Evolutionary conservation across 2,329 filamentous ascomycete genomes (phyloP), one percentile per base, ranked within the genome.

Genomic region (Xylariaceae sp.): DNA sequence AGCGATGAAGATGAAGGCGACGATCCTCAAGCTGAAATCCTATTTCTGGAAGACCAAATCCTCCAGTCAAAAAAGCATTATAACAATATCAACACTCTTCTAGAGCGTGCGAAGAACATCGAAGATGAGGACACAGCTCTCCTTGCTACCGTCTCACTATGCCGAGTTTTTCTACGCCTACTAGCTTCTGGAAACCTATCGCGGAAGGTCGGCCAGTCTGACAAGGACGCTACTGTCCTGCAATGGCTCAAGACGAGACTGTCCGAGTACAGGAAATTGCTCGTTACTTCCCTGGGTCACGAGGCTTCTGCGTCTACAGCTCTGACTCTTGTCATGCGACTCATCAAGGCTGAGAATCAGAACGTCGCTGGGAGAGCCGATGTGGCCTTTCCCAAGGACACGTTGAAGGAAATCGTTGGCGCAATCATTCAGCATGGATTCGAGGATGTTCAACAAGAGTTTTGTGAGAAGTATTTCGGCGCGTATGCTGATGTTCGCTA

Each of bases 11-110:
- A 65, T 44, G 69, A 76, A 50, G 77, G 82, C 60, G 36, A 22
- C 58, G 69, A 72, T 50, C 67, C 66, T 36, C 78, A 85, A 62
- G 75, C 79, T 45, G 77, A 81, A 52, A 87, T 95, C 48, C 69
- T 92, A 34, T 70, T 80, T 43, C 77, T 96, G 44, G 91, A 96
- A 69, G 75, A 80, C 52, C 84, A 87, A 46, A 90, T 97, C 44
- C 69, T 90, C 50, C 84, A 93, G 65, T 95, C 90, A 40, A 86
- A 83, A 61, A 88, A 90, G 66, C 80, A 95, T 68, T 95, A 94
- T 75, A 95, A 95, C 73, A 89, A 95, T 62, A 92, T 97, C 59
- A 77, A 81, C 6, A 79, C 77, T 10, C 70, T 97, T 29, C 72
- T 95, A 37, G 75, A 76, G 34, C 76, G 82, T 58, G 67, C 81